phyloP scores from a whole-genome alignment of 768 basidiomycete species.

The Hypholoma sublateritium region DNA sequence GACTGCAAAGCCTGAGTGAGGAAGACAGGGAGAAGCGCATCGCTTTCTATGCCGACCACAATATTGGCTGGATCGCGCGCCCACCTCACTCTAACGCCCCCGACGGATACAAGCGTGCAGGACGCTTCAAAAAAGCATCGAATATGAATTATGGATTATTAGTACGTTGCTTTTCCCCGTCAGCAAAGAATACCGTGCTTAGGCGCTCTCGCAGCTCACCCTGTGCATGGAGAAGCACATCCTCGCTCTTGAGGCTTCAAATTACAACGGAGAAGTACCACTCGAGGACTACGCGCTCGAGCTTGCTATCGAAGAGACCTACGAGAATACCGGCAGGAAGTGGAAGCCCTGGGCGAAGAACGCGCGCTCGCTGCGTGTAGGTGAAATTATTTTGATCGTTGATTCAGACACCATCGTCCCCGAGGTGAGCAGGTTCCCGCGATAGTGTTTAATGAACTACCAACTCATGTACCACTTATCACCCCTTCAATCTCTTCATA shows the following conservation, averaged over 20 bases:
- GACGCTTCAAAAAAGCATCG: constrained; percentile 88
- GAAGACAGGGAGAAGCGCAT: constrained; percentile 68
- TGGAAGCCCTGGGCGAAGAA: constrained; percentile 81
- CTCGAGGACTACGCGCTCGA: constrained; percentile 75
- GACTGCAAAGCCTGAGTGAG: constrained; percentile 64
- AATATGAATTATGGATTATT: constrained; percentile 84
- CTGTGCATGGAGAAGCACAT: constrained; percentile 61
- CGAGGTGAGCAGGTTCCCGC: constrained; percentile 41
- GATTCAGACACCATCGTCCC: constrained; percentile 83
- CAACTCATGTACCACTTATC: too few relatives aligned
- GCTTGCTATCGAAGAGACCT: constrained; percentile 74
- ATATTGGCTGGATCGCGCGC: constrained; percentile 83
- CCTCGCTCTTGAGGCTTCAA: constrained; percentile 42
- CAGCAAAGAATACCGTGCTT: neutral
- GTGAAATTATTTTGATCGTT: constrained; percentile 78
- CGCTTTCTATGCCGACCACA: constrained; percentile 72
- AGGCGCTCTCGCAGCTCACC: constrained; percentile 46
- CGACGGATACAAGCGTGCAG: constrained; percentile 77
- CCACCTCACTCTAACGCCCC: constrained; percentile 62
- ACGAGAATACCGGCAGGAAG: constrained; percentile 50
- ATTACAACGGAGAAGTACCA: constrained; percentile 33
- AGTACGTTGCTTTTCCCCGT: constrained; percentile 21
- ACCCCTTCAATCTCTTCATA: constrained; percentile 2
- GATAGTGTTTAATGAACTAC: neutral
- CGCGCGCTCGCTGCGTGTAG: constrained; percentile 71